Conservation (phyloP, 768 basidiomycete genomes). For the Mycena leptocephala region DNA sequence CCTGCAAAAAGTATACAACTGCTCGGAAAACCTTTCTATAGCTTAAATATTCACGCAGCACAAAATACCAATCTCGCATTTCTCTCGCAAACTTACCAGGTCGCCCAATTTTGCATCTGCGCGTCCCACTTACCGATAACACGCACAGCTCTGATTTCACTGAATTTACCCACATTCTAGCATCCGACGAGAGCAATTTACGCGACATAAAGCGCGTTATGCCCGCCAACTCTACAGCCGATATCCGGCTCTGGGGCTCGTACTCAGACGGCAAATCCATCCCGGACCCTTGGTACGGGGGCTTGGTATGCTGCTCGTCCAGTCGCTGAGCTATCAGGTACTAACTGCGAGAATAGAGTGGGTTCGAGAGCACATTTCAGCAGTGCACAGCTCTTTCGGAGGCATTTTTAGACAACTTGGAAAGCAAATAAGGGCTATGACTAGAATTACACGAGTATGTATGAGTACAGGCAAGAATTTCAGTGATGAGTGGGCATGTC, state of each 20-base stretch:
- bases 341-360: slow-evolving; percentile 59
- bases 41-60: slow-evolving; percentile 73
- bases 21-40: too few relatives aligned
- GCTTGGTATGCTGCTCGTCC: slow-evolving; percentile 59
- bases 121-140: neutral
- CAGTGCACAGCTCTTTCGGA: slow-evolving; percentile 84
- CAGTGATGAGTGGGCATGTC: slow-evolving; percentile 89
- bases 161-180: slow-evolving; percentile 88
- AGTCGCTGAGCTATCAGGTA: neutral
- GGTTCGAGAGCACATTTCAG: slow-evolving; percentile 84
- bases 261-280: slow-evolving; percentile 82
- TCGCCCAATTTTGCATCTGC: neutral
- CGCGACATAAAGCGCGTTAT: slow-evolving; percentile 70
- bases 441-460: slow-evolving; percentile 10
- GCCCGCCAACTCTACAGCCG: slow-evolving; percentile 69
- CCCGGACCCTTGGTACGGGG: slow-evolving; percentile 90
- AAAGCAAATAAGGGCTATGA: slow-evolving; percentile 38
- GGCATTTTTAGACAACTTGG: slow-evolving; percentile 82
- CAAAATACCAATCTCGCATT: slow-evolving; percentile 78
- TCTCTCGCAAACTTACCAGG: slow-evolving; percentile 72
- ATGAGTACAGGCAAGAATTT: slow-evolving; percentile 34
- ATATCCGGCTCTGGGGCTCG: slow-evolving; percentile 86
- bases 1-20: slow-evolving; percentile 74
- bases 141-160: slow-evolving; percentile 74
- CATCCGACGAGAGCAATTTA: slow-evolving; percentile 87